Conservation (phyloP, 139 green algal species). For the Chloropicon primus region DNA sequence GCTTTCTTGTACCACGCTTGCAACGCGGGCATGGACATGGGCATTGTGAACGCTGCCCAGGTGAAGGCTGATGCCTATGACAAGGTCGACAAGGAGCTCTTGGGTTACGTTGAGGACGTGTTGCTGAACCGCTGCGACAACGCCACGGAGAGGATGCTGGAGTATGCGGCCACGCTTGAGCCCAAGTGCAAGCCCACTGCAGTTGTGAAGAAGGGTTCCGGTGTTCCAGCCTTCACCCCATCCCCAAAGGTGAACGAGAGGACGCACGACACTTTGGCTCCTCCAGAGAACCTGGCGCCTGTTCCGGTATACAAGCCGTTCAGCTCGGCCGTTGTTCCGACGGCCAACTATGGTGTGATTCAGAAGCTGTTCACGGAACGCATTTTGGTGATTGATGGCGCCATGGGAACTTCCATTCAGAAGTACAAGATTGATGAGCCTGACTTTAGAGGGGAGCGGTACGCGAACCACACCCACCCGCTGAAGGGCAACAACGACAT, state of each 20-base stretch:
- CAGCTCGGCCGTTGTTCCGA: slow-evolving; percentile 1
- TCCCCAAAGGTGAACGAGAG: not conserved
- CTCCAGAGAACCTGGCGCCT: not conserved
- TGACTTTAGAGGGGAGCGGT: slow-evolving; percentile 67
- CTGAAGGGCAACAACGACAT: slow-evolving; percentile 98
- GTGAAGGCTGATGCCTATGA: slow-evolving; percentile 87
- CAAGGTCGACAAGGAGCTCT: slow-evolving; percentile 96
- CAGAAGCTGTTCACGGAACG: slow-evolving; percentile 69
- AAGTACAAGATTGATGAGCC: slow-evolving; percentile 70
- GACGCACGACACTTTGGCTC: not conserved
- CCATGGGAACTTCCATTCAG: slow-evolving; percentile 90
- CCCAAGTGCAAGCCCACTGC: slow-evolving; percentile 83
- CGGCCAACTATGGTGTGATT: slow-evolving; percentile 49
- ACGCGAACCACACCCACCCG: slow-evolving; percentile 62
- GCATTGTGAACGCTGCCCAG: slow-evolving; percentile 92
- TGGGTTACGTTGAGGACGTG: slow-evolving; percentile 93
- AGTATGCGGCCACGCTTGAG: slow-evolving; percentile 77
- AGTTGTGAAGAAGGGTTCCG: slow-evolving; percentile 22
- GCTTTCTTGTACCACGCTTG: slow-evolving; percentile 91
- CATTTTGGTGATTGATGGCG: slow-evolving; percentile 90
- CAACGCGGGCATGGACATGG: slow-evolving; percentile 97
- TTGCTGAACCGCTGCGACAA: slow-evolving; percentile 95
- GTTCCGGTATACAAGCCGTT: not conserved
- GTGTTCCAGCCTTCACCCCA: not conserved
- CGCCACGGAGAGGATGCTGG: slow-evolving; percentile 87